These are phyloP conservation scores for Monosporozyma yasuniensis DNA, from an alignment of 805 yeast genomes.

Conservation along the genomic window DNA sequence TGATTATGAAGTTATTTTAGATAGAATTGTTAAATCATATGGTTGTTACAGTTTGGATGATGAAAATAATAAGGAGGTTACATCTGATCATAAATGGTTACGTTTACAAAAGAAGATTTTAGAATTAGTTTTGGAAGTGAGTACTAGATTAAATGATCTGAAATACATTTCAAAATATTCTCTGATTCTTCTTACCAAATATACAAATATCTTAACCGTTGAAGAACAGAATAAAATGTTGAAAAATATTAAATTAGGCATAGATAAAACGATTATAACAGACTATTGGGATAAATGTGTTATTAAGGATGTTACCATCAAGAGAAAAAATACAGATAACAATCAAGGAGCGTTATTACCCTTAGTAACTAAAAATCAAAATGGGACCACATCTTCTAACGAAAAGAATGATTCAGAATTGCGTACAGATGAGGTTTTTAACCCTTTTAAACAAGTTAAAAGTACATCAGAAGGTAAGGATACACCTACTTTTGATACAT, in stretches of 20 bases:
- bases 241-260: slow-evolving; percentile 19
- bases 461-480: background rate
- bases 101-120: slow-evolving; percentile 49
- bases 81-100: slow-evolving; percentile 41
- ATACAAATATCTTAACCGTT: slow-evolving; percentile 42
- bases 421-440: slow-evolving; percentile 42
- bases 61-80: slow-evolving; percentile 28
- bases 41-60: slow-evolving; percentile 33
- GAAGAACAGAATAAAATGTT: slow-evolving; percentile 47
- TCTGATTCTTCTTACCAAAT: slow-evolving; percentile 47
- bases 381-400: background rate
- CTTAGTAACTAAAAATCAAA: background rate
- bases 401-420: slow-evolving; percentile 7
- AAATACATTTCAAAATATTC: slow-evolving; percentile 40
- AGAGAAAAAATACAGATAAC: slow-evolving; percentile 21
- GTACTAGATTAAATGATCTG: slow-evolving; percentile 42
- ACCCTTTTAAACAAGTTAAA: slow-evolving; percentile 40
- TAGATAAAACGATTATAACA: slow-evolving; percentile 18
- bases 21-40: slow-evolving; percentile 43
- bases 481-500: slow-evolving; percentile 1
- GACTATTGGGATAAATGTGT: slow-evolving; percentile 71
- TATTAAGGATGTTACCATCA: slow-evolving; percentile 41
- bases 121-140: slow-evolving; percentile 42
- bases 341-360: background rate
- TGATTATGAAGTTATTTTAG: slow-evolving; percentile 38